Evolutionary conservation across 768 basidiomycete species (phyloP).

Genomic region (Ramaria rubella): DNA sequence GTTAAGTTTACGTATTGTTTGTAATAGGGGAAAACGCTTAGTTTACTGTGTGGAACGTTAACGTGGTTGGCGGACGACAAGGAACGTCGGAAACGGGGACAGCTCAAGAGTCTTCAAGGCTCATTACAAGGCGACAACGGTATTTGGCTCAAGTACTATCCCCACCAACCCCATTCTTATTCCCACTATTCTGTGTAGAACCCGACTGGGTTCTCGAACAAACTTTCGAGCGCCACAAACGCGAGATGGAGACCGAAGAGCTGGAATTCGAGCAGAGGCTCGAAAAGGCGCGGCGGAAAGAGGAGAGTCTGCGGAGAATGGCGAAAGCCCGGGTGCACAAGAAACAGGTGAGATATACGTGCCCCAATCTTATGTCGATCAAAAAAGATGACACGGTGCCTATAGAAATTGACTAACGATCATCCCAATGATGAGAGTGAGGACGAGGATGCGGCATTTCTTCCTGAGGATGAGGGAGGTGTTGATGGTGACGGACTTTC

Average conservation of each 20-base stretch:
- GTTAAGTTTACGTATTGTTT: background rate
- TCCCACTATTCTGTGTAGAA: slow-evolving; percentile 28
- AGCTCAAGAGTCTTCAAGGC: slow-evolving; percentile 33
- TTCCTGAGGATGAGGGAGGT: slow-evolving; percentile 52
- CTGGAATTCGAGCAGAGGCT: slow-evolving; percentile 57
- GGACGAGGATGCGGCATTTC: slow-evolving; percentile 57
- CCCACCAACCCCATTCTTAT: too few relatives aligned
- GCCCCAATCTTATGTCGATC: too few relatives aligned
- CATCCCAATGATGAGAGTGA: slow-evolving; percentile 32
- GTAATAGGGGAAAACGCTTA: slow-evolving; percentile 71
- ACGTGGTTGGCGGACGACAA: slow-evolving; percentile 71
- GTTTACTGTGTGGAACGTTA: slow-evolving; percentile 66
- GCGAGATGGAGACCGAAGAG: slow-evolving; percentile 64
- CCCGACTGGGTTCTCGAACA: slow-evolving; percentile 76
- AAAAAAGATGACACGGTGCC: too few relatives aligned
- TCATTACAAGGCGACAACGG: slow-evolving; percentile 4
- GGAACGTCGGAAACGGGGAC: slow-evolving; percentile 61
- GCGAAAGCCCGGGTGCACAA: slow-evolving; percentile 51
- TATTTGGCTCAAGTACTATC: background rate
- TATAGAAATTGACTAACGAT: too few relatives aligned
- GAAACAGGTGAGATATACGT: slow-evolving; percentile 52
- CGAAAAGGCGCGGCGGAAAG: slow-evolving; percentile 52
- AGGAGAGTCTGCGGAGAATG: slow-evolving; percentile 47
- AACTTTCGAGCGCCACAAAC: slow-evolving; percentile 53
- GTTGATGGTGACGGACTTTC: slow-evolving; percentile 54